phyloP scores from a whole-genome alignment of 2,329 filamentous ascomycete species.

The Claviceps humidiphila region DNA sequence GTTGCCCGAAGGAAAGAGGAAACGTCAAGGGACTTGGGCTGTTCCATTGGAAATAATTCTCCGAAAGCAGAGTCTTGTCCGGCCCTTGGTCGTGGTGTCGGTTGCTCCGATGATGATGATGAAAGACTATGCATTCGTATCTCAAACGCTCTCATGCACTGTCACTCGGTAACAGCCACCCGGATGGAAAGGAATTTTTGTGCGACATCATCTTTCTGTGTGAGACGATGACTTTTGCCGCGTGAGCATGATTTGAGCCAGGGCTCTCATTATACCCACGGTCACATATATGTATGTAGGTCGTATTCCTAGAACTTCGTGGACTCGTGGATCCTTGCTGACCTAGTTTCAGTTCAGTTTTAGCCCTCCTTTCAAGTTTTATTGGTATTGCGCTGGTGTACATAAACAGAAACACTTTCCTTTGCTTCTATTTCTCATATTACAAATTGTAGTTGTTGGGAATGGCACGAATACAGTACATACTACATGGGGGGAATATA shows the following conservation, averaged over 20 bases:
- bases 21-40: neutral
- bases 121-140: no score
- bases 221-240: no score
- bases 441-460: constrained; percentile 5
- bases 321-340: neutral
- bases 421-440: neutral
- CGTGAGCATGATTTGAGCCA: no score
- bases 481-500: constrained; percentile 25
- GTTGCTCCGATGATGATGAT: no score
- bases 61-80: neutral
- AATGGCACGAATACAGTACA: constrained; percentile 6
- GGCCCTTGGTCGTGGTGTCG: neutral
- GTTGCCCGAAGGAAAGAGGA: neutral
- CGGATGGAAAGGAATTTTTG: no score
- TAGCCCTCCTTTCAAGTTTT: neutral
- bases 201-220: no score
- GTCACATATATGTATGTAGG: no score
- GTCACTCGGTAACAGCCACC: no score
- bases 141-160: no score
- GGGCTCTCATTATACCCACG: no score
- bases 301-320: neutral
- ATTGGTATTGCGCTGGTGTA: neutral
- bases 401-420: neutral
- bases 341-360: neutral
- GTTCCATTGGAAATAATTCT: neutral